These are phyloP conservation scores for Postia placenta DNA, from an alignment of 768 basidiomycete genomes.

Conservation along the genomic window DNA sequence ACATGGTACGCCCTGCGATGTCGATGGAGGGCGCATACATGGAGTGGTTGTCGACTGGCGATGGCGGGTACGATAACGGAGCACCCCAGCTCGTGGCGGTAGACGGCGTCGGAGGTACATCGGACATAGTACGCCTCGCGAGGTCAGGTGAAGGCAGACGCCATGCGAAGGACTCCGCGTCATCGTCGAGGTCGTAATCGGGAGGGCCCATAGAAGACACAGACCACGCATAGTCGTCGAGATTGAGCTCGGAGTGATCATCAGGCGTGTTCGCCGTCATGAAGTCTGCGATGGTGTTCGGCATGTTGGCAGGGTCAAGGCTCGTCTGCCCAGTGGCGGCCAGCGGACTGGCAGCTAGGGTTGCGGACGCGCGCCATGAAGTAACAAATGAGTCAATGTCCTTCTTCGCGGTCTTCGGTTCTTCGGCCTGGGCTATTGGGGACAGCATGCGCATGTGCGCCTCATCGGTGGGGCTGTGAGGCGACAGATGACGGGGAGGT, in stretches of 20 bases:
- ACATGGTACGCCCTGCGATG: conserved; percentile 29
- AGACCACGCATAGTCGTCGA: conserved; percentile 68
- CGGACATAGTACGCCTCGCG: conserved; percentile 48
- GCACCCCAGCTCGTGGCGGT: conserved; percentile 45
- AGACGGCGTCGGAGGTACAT: conserved; percentile 44
- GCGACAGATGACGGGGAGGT: conserved; percentile 21
- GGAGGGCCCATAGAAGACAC: conserved; percentile 62
- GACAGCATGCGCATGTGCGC: conserved; percentile 36
- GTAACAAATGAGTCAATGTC: conserved; percentile 50
- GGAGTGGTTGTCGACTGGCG: conserved; percentile 15
- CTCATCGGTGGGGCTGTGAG: conserved; percentile 16
- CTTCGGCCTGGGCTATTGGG: conserved; percentile 58
- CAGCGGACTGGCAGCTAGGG: conserved; percentile 40
- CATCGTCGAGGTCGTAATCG: conserved; percentile 29
- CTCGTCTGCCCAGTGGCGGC: conserved; percentile 43
- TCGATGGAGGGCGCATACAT: conserved; percentile 31
- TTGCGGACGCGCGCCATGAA: conserved; percentile 60
- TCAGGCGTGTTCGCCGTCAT: conserved; percentile 14
- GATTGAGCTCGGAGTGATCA: conserved; percentile 27
- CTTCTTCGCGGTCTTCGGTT: conserved; percentile 43
- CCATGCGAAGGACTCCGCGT: conserved; percentile 27
- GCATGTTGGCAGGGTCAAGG: conserved; percentile 46
- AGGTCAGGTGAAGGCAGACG: conserved; percentile 54
- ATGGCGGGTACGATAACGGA: conserved; percentile 28
- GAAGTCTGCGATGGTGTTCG: conserved; percentile 35